Percentiles rank a stretch among this genome's conserved stretches.
These are phyloP conservation scores for Lyophyllum shimeji DNA, from an alignment of 768 basidiomycete species.

Conservation along the genomic window DNA sequence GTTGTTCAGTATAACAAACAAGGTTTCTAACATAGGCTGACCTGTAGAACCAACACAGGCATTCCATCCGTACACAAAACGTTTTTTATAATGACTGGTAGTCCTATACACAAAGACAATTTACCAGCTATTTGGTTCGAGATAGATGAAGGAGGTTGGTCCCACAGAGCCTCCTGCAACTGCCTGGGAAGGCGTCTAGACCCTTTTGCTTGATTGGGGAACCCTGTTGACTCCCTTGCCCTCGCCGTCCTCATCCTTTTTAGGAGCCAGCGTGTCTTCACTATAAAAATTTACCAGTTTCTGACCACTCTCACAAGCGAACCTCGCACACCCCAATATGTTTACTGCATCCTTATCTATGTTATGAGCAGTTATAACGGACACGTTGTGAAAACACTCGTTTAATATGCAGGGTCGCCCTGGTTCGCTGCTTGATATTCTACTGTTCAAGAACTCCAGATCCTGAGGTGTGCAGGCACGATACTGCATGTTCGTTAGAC, in stretches of 20 bases:
- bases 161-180: background rate
- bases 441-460: slow-evolving; percentile 25
- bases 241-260: background rate
- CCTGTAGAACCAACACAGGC: background rate
- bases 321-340: background rate
- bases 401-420: background rate
- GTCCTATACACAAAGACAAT: slow-evolving; percentile 27
- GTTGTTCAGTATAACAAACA: slow-evolving; percentile 4
- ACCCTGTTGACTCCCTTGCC: background rate
- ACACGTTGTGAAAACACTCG: background rate
- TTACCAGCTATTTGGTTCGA: slow-evolving; percentile 17
- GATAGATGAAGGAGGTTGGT: background rate
- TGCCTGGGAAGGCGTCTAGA: background rate
- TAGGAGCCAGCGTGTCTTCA: background rate
- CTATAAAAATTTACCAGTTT: background rate
- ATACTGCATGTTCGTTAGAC: slow-evolving; percentile 31
- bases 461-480: slow-evolving; percentile 30
- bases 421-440: background rate
- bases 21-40: background rate
- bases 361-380: background rate
- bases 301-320: background rate
- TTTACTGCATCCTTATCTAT: background rate
- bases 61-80: background rate
- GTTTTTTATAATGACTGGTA: slow-evolving; percentile 29
- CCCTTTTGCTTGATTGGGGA: background rate